A percentile compares a stretch with the other conserved stretches of the same genome.
These are phyloP conservation scores for Colletotrichum gloeosporioides DNA, from an alignment of 2,329 filamentous ascomycete species.

Conservation along the genomic window DNA sequence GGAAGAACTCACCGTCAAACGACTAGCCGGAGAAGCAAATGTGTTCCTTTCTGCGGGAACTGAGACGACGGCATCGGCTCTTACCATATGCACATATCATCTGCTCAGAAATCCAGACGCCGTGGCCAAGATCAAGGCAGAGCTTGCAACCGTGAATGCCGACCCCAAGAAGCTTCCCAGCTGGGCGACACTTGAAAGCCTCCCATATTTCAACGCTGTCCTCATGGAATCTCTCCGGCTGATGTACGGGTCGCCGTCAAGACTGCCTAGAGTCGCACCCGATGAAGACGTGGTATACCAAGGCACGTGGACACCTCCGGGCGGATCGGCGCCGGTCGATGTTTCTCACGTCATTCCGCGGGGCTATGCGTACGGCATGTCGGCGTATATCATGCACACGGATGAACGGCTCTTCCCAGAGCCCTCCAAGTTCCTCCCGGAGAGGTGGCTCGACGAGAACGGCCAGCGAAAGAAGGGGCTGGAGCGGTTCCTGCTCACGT, in stretches of 20 bases:
- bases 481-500: conserved; percentile 16
- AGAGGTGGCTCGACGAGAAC: conserved; percentile 24
- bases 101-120: neutral
- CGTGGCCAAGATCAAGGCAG: neutral
- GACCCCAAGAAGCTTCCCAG: neutral
- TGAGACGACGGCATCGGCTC: conserved; percentile 31
- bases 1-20: conserved; percentile 38
- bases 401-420: conserved; percentile 17
- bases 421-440: conserved; percentile 11
- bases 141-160: neutral
- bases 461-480: neutral
- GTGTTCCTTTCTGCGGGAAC: conserved; percentile 41
- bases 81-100: neutral
- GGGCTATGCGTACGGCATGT: conserved; percentile 19
- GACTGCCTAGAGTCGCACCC: conserved; percentile 33
- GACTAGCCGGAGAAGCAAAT: conserved; percentile 42
- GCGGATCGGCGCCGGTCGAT: neutral
- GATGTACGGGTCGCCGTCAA: conserved; percentile 38
- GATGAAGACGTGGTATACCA: conserved; percentile 32
- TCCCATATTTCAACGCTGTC: conserved; percentile 43
- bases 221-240: conserved; percentile 45
- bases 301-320: conserved; percentile 24
- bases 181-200: conserved; percentile 32
- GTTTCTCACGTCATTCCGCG: conserved; percentile 33
- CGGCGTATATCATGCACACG: conserved; percentile 11